Percentiles rank a stretch among this genome's conserved stretches.
Conservation (phyloP, 139 green algal genomes). For the Haematococcus lacustris region DNA sequence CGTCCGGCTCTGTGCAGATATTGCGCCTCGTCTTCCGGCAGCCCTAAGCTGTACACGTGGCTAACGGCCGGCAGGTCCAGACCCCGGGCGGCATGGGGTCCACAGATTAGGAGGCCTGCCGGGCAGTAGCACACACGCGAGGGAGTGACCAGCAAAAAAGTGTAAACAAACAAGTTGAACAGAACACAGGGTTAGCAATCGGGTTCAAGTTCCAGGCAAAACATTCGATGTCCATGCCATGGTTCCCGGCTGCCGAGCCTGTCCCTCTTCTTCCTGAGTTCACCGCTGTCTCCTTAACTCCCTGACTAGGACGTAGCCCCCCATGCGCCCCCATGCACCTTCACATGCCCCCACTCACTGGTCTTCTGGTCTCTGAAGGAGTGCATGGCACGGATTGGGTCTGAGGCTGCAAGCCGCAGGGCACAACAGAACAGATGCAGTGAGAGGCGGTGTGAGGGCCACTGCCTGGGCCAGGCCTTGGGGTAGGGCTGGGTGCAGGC, state of each 20-base stretch:
- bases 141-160: too few species aligned
- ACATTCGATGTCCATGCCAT: too few species aligned
- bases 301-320: too few species aligned
- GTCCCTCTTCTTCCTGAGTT: too few species aligned
- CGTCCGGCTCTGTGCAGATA: conserved; percentile 81
- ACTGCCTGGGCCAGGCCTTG: background rate
- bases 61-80: conserved; percentile 80
- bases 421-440: background rate
- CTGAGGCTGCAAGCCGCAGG: conserved; percentile 21
- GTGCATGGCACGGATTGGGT: conserved; percentile 69
- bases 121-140: too few species aligned
- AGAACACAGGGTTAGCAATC: too few species aligned
- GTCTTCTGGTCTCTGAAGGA: conserved; percentile 65
- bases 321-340: too few species aligned
- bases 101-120: conserved; percentile 29
- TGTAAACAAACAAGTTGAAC: too few species aligned
- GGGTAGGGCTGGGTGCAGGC: background rate
- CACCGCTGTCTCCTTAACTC: too few species aligned
- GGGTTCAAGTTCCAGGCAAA: too few species aligned
- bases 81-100: conserved; percentile 43
- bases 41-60: conserved; percentile 74
- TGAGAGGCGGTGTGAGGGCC: background rate
- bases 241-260: too few species aligned
- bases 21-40: conserved; percentile 40
- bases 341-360: too few species aligned